A percentile compares a stretch with the other conserved stretches of the same genome.
phyloP scores from a whole-genome alignment of 2,329 filamentous ascomycete genomes.

The Aspergillus jensenii region DNA sequence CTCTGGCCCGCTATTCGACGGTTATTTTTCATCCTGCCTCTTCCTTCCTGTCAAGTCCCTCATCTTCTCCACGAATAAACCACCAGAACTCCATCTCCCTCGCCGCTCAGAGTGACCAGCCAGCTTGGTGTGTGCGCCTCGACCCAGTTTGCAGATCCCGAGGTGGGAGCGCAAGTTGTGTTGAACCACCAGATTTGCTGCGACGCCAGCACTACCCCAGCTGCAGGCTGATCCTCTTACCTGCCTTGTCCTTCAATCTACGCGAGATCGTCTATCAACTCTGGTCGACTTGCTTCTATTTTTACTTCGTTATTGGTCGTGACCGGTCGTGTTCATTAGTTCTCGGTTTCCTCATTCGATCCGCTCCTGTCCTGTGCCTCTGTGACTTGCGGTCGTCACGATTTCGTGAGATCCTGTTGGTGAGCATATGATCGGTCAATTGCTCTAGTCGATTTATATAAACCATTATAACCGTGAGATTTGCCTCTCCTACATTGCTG shows the following conservation, averaged over 20 bases:
- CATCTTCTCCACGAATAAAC: constrained; percentile 6
- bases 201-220: constrained; percentile 4
- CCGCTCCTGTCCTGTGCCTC: not conserved
- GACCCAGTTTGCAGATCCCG: constrained; percentile 18
- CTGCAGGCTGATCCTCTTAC: constrained; percentile 8
- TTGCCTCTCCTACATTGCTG: not conserved
- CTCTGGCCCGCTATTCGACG: constrained; percentile 10
- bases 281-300: not conserved
- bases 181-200: constrained; percentile 4
- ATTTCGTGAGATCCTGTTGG: constrained; percentile 5
- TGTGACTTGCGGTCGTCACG: constrained; percentile 3
- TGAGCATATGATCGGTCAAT: constrained; percentile 8
- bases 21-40: not conserved
- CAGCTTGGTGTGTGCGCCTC: constrained; percentile 6
- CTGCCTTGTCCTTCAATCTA: not conserved
- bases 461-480: constrained; percentile 2
- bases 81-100: not conserved
- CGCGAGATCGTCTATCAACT: not conserved
- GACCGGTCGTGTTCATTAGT: not conserved
- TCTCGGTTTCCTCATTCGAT: not conserved
- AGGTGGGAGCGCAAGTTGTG: constrained; percentile 7
- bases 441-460: constrained; percentile 1
- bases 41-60: not conserved
- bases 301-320: not conserved
- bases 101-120: constrained; percentile 10